phyloP scores from a whole-genome alignment of 257 asterid species.

The Rehmannia glutinosa region DNA sequence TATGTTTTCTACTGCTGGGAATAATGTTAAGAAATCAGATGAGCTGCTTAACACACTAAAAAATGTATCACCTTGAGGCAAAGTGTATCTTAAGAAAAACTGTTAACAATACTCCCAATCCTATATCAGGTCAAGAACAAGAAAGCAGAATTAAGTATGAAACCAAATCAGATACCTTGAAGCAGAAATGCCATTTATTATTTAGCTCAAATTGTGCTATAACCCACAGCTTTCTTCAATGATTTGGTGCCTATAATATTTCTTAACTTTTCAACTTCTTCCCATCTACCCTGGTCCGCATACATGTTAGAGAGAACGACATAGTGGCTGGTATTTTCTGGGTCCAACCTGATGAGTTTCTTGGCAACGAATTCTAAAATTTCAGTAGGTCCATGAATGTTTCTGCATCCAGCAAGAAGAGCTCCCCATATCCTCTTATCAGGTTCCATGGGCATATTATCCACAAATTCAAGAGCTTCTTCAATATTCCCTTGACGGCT shows the following conservation, averaged over 20 bases:
- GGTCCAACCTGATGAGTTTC: constrained; percentile 50
- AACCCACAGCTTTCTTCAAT: constrained; percentile 53
- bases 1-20: no score
- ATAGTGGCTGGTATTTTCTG: constrained; percentile 46
- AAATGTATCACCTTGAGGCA: no score
- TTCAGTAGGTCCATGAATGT: constrained; percentile 36
- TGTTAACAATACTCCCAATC: background rate
- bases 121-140: background rate
- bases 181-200: background rate
- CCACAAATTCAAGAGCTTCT: constrained; percentile 71
- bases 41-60: no score
- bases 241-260: constrained; percentile 36
- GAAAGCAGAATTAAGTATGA: background rate
- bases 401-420: constrained; percentile 72
- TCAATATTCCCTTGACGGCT: constrained; percentile 78
- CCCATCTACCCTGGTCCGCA: constrained; percentile 76
- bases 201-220: constrained; percentile 42
- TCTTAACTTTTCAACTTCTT: constrained; percentile 63
- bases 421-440: constrained; percentile 87
- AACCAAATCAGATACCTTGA: background rate
- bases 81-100: background rate
- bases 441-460: constrained; percentile 62
- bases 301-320: constrained; percentile 59
- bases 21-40: no score
- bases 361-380: constrained; percentile 43